phyloP scores from a whole-genome alignment of 1,139 yeast genomes.

The Yamadazyma sp. region DNA sequence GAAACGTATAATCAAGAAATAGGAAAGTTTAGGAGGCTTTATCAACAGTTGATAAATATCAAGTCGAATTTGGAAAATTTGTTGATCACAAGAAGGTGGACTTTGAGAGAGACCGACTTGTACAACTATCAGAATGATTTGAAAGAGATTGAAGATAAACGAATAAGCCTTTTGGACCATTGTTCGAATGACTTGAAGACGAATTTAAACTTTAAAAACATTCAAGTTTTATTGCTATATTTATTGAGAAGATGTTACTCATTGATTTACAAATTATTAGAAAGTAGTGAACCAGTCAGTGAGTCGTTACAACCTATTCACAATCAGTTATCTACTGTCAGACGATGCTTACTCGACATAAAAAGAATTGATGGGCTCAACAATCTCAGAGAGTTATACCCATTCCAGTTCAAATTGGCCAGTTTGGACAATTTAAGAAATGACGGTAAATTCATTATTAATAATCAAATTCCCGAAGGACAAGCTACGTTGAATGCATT shows the following conservation, averaged over 20 bases:
- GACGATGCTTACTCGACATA: slow-evolving; percentile 84
- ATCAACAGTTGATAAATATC: slow-evolving; percentile 52
- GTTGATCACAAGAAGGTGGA: slow-evolving; percentile 92
- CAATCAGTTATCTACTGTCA: slow-evolving; percentile 87
- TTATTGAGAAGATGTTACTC: slow-evolving; percentile 88
- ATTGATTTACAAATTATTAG: slow-evolving; percentile 80
- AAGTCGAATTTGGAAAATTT: slow-evolving; percentile 77
- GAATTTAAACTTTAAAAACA: slow-evolving; percentile 28
- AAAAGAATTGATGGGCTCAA: slow-evolving; percentile 91
- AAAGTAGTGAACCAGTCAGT: slow-evolving; percentile 90
- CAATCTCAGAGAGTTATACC: slow-evolving; percentile 84
- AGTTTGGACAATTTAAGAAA: slow-evolving; percentile 80
- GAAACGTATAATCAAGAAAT: slow-evolving; percentile 17
- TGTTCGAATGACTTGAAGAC: slow-evolving; percentile 10
- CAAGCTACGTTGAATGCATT: slow-evolving; percentile 91
- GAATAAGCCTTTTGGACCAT: slow-evolving; percentile 39
- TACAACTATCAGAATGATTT: slow-evolving; percentile 76
- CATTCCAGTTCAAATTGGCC: slow-evolving; percentile 91
- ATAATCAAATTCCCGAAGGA: slow-evolving; percentile 91
- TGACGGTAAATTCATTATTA: slow-evolving; percentile 90
- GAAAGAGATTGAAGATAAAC: slow-evolving; percentile 67
- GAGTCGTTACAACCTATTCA: slow-evolving; percentile 92
- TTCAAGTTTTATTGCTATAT: slow-evolving; percentile 70
- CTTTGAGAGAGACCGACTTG: slow-evolving; percentile 90
- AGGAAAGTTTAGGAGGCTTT: slow-evolving; percentile 21